These are phyloP conservation scores for Taphrina sp. DNA, from an alignment of 1,139 yeast species.

Conservation along the genomic window DNA sequence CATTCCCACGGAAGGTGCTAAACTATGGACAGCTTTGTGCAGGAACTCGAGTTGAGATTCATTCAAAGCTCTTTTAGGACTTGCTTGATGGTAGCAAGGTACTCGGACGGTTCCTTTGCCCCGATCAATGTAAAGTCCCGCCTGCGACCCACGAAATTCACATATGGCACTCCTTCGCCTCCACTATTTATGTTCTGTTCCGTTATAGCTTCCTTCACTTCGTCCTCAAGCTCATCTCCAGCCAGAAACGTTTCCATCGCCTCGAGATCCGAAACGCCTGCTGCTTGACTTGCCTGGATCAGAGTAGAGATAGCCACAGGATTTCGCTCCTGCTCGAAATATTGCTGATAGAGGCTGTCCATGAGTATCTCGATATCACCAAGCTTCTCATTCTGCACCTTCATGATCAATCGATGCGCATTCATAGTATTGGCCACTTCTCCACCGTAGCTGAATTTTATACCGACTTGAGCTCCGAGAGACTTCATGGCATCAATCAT, in stretches of 20 bases:
- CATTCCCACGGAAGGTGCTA: no score
- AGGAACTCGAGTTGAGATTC: no score
- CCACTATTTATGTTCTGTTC: slow-evolving; percentile 21
- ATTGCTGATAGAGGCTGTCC: slow-evolving; percentile 11
- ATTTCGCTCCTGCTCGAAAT: slow-evolving; percentile 13
- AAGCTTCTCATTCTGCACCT: slow-evolving; percentile 1
- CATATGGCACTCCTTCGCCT: slow-evolving; percentile 14
- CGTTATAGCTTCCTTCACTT: slow-evolving; percentile 7
- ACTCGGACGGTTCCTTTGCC: slow-evolving; percentile 17
- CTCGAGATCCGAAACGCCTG: slow-evolving; percentile 2
- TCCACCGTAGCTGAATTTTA: slow-evolving; percentile 14
- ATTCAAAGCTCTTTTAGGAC: slow-evolving; percentile 14
- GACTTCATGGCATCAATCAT: slow-evolving; percentile 13
- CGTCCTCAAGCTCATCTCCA: slow-evolving; percentile 3
- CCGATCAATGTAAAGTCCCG: slow-evolving; percentile 27
- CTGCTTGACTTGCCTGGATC: slow-evolving; percentile 6
- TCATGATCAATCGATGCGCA: slow-evolving; percentile 10
- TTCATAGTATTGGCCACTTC: slow-evolving; percentile 2
- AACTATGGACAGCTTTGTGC: no score
- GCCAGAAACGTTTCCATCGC: slow-evolving; percentile 1
- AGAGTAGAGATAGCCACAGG: slow-evolving; percentile 9
- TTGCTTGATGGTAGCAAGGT: slow-evolving; percentile 16
- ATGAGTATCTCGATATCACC: slow-evolving; percentile 18
- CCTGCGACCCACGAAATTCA: slow-evolving; percentile 17
- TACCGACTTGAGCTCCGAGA: slow-evolving; percentile 11